Evolutionary conservation across 148 eudicot genomes (phyloP), one percentile per base, ranked within the genome.

Genomic region (Rhododendron vialii): DNA sequence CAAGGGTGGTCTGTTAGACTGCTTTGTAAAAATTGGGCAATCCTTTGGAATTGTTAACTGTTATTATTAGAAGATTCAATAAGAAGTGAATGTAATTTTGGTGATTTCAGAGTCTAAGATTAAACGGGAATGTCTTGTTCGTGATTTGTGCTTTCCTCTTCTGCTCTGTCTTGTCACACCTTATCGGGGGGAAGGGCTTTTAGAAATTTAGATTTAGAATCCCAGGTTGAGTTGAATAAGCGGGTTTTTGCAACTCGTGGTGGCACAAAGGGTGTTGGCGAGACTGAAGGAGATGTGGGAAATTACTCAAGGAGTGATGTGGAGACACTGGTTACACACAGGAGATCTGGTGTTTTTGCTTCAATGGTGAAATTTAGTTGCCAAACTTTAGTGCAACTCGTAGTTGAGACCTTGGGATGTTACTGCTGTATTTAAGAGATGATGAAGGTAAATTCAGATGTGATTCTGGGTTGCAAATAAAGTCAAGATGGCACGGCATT

Each of bases 91-190:
- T 30, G 92, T n/a, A n/a, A 93, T 55, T 85, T 89, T 11, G 43
- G 94, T 94, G 45, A 98, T 55, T 94, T 33, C 84, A 88, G 79
- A 94, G 85, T 78, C 93, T 95, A 43, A 88, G 94, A 75, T 75
- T 95, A 78, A 91, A 92, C 28, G 94, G 94, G 33, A 86, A 91
- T n/a, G 71, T 86, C 88, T 95, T 36, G 89, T 96, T 80, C 95
- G 98, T 51, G 95, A 94, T 89, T 89, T 89, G 3, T 94, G 94
- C 0, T 95, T 89, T 86, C 98, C 96, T 15, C 76, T 87, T 28
- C 84, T 93, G 84, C 98, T 96, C 38, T 96, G 98, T 98, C 93
- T 96, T 47, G 57, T 96, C 35, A 94, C 98, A 6, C 98, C 98
- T 53, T 96, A 89, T 84, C 92, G 85, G 84, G 98, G 90, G 48